Percentiles rank a stretch among this genome's conserved stretches.
Evolutionary conservation across 345 rosid genomes (phyloP).

Genomic region (Eucalyptus microcorys): DNA sequence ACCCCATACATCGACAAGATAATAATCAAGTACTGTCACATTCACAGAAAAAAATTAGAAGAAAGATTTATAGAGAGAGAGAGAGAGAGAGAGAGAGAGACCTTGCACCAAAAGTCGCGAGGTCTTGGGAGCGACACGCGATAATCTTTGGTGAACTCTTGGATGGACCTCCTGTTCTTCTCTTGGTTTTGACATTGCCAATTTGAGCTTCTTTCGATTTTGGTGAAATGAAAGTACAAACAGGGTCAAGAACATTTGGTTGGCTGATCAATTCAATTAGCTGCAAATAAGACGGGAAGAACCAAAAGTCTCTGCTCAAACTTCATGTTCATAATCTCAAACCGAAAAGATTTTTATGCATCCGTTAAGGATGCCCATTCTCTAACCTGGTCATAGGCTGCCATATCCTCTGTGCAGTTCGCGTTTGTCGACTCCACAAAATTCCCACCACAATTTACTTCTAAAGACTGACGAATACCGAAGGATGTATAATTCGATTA

Average conservation of each 20-base stretch:
- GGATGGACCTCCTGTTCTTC: not conserved
- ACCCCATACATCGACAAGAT: not conserved
- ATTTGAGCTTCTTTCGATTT: not conserved
- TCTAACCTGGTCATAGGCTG: not conserved
- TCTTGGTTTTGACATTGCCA: not conserved
- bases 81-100: no score
- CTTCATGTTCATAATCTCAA: not conserved
- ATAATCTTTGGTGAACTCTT: not conserved
- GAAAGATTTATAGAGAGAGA: not conserved
- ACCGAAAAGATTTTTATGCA: not conserved
- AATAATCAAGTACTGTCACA: not conserved
- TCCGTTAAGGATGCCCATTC: not conserved
- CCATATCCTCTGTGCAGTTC: not conserved
- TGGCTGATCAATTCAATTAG: no score
- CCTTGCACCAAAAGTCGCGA: not conserved
- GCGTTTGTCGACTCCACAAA: not conserved
- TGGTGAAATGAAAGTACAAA: not conserved
- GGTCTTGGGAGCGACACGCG: not conserved
- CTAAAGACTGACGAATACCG: not conserved
- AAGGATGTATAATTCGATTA: not conserved
- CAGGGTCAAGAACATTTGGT: no score
- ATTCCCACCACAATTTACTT: not conserved
- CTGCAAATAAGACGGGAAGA: no score
- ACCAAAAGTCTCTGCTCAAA: no score
- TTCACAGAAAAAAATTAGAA: not conserved